Evolutionary conservation across 345 rosid genomes (phyloP).

Genomic region (Salix arbutifolia): DNA sequence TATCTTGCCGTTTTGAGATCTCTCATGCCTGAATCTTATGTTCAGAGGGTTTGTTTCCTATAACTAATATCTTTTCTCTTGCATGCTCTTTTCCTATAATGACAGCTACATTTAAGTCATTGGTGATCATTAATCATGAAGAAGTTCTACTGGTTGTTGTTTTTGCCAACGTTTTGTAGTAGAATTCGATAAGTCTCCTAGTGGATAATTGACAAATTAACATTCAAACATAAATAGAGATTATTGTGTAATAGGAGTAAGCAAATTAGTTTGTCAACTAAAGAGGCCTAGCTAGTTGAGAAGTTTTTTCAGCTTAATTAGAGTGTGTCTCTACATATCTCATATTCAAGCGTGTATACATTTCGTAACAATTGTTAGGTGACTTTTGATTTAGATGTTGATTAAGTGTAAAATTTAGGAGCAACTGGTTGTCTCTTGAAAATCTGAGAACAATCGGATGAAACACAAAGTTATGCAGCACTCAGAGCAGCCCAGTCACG

Average conservation of each 20-base stretch:
- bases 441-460: background rate
- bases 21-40: conserved; percentile 82
- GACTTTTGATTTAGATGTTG: background rate
- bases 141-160: background rate
- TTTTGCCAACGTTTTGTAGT: background rate
- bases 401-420: background rate
- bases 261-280: no score
- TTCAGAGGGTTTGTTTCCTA: conserved; percentile 56
- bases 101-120: background rate
- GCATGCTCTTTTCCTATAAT: background rate
- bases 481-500: conserved; percentile 9
- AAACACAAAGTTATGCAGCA: background rate
- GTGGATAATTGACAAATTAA: background rate
- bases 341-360: background rate
- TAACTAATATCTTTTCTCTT: background rate
- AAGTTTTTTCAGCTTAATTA: background rate
- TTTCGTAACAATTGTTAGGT: background rate
- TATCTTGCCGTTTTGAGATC: conserved; percentile 72
- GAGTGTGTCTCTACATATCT: background rate
- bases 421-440: background rate
- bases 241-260: no score
- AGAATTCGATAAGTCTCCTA: background rate
- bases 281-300: no score
- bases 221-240: background rate
- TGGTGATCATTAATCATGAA: background rate